Evolutionary conservation across 805 yeast genomes (phyloP).

Genomic region (Sugiyamaella boreocaroliniensis): DNA sequence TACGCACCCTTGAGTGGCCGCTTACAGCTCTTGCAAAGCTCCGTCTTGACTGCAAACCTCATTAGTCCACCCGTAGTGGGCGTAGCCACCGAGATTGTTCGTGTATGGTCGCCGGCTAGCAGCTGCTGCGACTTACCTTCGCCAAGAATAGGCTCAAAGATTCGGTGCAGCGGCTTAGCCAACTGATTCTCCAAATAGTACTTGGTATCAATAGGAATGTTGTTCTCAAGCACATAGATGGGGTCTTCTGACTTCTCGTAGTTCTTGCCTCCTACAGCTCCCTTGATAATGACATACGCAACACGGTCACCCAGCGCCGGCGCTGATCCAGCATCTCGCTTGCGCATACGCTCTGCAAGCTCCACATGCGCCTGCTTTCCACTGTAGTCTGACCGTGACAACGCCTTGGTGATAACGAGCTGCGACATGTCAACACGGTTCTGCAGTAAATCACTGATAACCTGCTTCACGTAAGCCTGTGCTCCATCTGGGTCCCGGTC

Average conservation of each 20-base stretch:
- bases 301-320: conserved; percentile 97
- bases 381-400: conserved; percentile 83
- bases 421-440: conserved; percentile 90
- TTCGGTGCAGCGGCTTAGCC: conserved; percentile 85
- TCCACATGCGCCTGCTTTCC: conserved; percentile 98
- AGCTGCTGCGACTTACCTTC: conserved; percentile 74
- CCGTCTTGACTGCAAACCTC: conserved; percentile 86
- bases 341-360: conserved; percentile 89
- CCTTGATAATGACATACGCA: conserved; percentile 85
- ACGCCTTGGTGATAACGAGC: conserved; percentile 86
- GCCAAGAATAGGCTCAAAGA: conserved; percentile 92
- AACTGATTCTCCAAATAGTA: conserved; percentile 90
- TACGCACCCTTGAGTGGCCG: conserved; percentile 53
- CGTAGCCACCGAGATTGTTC: conserved; percentile 60
- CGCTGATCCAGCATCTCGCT: conserved; percentile 96
- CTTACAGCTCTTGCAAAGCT: conserved; percentile 82
- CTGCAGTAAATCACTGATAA: conserved; percentile 84
- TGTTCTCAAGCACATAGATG: conserved; percentile 81
- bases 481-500: conserved; percentile 85
- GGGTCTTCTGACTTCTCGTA: conserved; percentile 98
- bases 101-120: conserved; percentile 74
- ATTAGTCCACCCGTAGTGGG: conserved; percentile 81
- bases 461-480: conserved; percentile 71
- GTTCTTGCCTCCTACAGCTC: conserved; percentile 73
- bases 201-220: conserved; percentile 88